These are phyloP conservation scores for Colletotrichum sp. DNA, from an alignment of 2,329 filamentous ascomycete species.

Conservation along the genomic window DNA sequence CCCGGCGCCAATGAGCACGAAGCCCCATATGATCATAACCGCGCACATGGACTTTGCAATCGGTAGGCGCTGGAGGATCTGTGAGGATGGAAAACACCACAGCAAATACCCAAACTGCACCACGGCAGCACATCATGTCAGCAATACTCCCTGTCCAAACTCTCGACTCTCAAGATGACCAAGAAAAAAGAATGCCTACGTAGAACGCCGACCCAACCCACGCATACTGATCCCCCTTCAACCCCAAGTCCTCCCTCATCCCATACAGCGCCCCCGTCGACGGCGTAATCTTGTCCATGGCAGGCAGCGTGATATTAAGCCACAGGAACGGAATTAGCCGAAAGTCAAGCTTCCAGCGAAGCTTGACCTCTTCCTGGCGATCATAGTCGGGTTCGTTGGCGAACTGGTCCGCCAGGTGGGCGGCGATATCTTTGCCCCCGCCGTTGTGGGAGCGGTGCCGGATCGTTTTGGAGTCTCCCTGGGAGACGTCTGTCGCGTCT, in stretches of 20 bases:
- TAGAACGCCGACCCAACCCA: conserved; percentile 13
- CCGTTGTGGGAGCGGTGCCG: neutral
- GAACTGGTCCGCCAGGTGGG: neutral
- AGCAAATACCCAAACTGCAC: neutral
- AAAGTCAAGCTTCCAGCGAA: neutral
- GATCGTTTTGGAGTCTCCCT: neutral
- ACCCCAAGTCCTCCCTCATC: conserved; percentile 27
- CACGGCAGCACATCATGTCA: neutral
- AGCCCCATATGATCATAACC: neutral
- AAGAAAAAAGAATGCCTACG: neutral
- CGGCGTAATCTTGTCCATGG: conserved; percentile 36
- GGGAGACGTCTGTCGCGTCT: neutral
- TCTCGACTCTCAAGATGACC: neutral
- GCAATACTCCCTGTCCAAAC: neutral
- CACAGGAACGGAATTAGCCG: neutral
- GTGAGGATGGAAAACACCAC: neutral
- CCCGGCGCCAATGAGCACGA: neutral
- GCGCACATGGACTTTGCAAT: neutral
- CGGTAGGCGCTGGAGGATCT: neutral
- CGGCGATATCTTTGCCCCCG: neutral
- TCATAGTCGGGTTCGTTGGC: neutral
- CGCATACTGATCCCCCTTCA: conserved; percentile 28
- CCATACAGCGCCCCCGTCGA: conserved; percentile 32
- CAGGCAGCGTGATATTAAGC: conserved; percentile 27
- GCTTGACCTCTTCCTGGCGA: neutral